phyloP scores from a whole-genome alignment of 2,329 filamentous ascomycete species.

The Delphinella strobiligena region DNA sequence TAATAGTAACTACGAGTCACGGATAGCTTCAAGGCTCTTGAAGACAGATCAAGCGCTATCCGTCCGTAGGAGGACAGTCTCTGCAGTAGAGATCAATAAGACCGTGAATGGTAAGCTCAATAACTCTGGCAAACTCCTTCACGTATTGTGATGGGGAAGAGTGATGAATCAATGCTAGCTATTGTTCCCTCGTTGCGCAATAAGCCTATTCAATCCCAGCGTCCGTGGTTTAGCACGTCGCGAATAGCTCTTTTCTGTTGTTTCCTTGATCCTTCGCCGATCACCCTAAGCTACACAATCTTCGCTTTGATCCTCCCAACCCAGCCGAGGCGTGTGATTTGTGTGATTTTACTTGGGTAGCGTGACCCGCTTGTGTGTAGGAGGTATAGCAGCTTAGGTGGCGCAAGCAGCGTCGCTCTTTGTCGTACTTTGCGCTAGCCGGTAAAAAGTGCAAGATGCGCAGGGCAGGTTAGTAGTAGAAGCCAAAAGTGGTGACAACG shows the following conservation, averaged over 20 bases:
- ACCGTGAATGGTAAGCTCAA: neutral
- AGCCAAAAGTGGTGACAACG: too few species aligned
- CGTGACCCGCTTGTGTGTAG: too few species aligned
- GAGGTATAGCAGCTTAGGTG: too few species aligned
- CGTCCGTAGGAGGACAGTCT: constrained; percentile 6
- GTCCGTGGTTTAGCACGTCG: neutral
- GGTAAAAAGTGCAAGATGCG: too few species aligned
- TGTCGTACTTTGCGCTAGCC: too few species aligned
- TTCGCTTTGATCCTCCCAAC: neutral
- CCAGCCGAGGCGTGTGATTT: neutral
- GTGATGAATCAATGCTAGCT: constrained; percentile 40
- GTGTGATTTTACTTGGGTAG: too few species aligned
- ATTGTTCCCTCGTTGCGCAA: constrained; percentile 16
- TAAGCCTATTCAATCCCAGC: neutral
- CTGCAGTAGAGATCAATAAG: neutral
- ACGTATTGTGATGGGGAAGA: constrained; percentile 11
- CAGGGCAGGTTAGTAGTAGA: too few species aligned
- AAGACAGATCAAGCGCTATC: constrained; percentile 7
- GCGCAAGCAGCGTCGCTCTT: too few species aligned
- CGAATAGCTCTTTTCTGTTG: neutral
- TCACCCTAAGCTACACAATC: neutral
- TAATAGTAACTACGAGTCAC: constrained; percentile 7
- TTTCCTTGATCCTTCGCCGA: neutral
- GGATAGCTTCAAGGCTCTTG: constrained; percentile 6
- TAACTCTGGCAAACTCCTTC: constrained; percentile 3